Conservation (phyloP, 1,284 basidiomycete genomes). For the Papiliotrema nemorosa region DNA sequence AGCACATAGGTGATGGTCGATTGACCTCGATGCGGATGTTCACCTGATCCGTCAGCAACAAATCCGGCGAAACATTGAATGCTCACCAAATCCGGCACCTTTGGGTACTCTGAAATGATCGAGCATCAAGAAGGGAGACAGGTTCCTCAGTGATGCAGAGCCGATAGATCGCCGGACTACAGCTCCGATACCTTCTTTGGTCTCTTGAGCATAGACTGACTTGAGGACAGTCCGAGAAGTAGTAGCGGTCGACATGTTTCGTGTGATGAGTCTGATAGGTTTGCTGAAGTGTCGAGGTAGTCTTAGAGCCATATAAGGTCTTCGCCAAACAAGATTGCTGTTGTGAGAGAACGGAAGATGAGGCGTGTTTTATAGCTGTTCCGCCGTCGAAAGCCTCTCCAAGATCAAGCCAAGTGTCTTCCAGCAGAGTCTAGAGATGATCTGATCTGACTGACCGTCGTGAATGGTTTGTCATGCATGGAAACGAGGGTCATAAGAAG, state of each 20-base stretch:
- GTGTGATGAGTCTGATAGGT: neutral
- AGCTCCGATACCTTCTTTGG: constrained; percentile 82
- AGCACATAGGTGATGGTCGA: constrained; percentile 75
- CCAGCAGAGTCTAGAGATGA: neutral
- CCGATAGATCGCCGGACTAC: constrained; percentile 88
- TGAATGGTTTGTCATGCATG: constrained; percentile 1
- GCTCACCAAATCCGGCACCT: constrained; percentile 53
- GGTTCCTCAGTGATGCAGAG: constrained; percentile 65
- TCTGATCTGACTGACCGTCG: neutral
- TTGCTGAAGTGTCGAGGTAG: neutral
- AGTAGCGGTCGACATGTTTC: neutral
- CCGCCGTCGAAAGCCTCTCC: neutral
- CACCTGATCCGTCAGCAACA: constrained; percentile 30
- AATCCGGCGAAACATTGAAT: too few species aligned
- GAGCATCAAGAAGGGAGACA: constrained; percentile 86
- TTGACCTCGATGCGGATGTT: constrained; percentile 88
- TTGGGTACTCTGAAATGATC: constrained; percentile 47
- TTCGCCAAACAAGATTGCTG: neutral
- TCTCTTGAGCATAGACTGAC: constrained; percentile 71
- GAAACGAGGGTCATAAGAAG: neutral
- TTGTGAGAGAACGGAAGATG: neutral
- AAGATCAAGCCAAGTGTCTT: neutral
- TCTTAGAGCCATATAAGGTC: neutral
- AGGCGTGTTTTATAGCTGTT: neutral
- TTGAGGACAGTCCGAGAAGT: constrained; percentile 67